These are phyloP conservation scores for Diversispora eburnea DNA, from an alignment of 192 early-diverging fungal genomes.

Conservation along the genomic window DNA sequence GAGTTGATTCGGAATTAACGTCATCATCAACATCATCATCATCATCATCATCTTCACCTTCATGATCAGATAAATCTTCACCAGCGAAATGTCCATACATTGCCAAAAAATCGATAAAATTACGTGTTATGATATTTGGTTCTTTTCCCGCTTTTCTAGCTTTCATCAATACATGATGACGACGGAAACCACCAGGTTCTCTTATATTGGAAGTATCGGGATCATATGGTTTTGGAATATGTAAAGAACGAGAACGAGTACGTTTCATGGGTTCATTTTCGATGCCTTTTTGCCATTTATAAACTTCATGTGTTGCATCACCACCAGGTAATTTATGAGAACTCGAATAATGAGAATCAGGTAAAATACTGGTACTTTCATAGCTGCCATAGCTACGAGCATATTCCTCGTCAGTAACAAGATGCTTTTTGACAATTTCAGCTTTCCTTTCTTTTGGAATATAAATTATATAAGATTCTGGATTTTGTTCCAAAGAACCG, in stretches of 20 bases:
- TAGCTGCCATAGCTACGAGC: constrained; percentile 39
- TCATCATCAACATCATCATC: constrained; percentile 27
- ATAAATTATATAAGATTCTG: constrained; percentile 29
- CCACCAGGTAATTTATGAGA: constrained; percentile 63
- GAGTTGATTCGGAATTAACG: constrained; percentile 32
- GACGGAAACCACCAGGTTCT: constrained; percentile 84
- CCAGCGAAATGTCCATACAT: constrained; percentile 94
- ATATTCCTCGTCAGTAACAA: constrained; percentile 57
- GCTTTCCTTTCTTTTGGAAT: constrained; percentile 56
- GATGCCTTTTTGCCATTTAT: constrained; percentile 79
- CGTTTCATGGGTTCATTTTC: constrained; percentile 44
- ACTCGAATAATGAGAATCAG: constrained; percentile 34
- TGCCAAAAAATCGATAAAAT: constrained; percentile 91
- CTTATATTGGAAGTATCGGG: constrained; percentile 56
- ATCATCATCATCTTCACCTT: constrained; percentile 51
- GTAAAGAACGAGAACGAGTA: constrained; percentile 55
- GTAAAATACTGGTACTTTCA: constrained; percentile 19
- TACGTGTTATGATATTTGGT: constrained; percentile 78
- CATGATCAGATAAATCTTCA: constrained; percentile 82
- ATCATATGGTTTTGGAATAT: constrained; percentile 50
- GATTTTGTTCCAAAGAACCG: constrained; percentile 1
- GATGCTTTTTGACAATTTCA: constrained; percentile 65
- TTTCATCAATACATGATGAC: constrained; percentile 77
- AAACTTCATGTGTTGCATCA: constrained; percentile 83
- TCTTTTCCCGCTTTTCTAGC: constrained; percentile 61